phyloP scores from a whole-genome alignment of 495 filamentous ascomycete species.

The Neurospora sublineolata region DNA sequence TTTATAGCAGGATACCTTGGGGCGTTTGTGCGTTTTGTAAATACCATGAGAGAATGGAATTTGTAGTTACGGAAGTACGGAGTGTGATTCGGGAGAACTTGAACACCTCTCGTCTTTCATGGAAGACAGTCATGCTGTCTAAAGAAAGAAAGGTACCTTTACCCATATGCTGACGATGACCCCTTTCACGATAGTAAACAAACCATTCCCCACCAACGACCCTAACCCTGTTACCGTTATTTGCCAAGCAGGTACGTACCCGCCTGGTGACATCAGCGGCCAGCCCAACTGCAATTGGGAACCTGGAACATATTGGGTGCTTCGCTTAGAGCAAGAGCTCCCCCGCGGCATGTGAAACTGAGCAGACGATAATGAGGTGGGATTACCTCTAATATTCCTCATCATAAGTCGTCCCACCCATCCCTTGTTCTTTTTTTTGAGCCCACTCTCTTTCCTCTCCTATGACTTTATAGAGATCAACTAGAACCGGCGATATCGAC shows the following conservation, averaged over 20 bases:
- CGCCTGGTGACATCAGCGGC: not conserved
- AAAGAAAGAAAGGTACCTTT: not conserved
- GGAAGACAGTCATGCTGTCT: not conserved
- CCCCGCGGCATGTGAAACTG: not conserved
- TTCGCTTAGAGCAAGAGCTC: not conserved
- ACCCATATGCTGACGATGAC: not conserved
- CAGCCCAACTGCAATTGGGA: not conserved
- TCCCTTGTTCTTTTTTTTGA: not conserved
- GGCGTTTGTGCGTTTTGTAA: constrained; percentile 3
- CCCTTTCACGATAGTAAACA: not conserved
- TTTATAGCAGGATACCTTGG: not conserved
- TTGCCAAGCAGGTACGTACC: not conserved
- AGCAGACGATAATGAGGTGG: not conserved
- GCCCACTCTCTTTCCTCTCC: not conserved
- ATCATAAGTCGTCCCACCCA: not conserved
- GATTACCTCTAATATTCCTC: not conserved
- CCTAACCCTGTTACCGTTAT: not conserved
- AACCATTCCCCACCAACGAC: not conserved
- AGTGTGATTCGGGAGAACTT: not conserved
- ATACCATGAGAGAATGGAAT: constrained; percentile 2
- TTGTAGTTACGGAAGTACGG: not conserved
- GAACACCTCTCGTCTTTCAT: not conserved
- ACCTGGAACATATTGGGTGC: not conserved
- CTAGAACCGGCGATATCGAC: not conserved
- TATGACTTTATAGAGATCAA: not conserved